Base-by-base conservation (phyloP, 495 filamentous ascomycete species). In the Aspergillus homomorphus region DNA sequence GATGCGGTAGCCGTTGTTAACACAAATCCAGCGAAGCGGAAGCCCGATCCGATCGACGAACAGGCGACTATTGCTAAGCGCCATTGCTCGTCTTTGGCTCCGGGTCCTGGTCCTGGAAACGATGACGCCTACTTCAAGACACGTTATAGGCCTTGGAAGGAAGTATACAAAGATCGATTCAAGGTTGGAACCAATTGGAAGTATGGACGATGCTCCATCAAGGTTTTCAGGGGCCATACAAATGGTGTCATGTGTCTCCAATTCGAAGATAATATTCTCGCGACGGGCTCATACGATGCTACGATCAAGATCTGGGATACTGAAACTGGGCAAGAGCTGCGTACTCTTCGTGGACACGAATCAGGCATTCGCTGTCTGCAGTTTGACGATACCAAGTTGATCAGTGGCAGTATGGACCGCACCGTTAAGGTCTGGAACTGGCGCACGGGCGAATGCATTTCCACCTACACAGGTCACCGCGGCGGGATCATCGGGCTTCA, bases 271-370 rank as follows among this genome's bases (percentile, higher is more conserved):
- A 88, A 89, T 54, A 91, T 96, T 54, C 80, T 98, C 20, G 93
- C 89, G 15, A 95, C 93, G 14, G 94, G 94, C 4, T 98, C 94
- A 2, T 98, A 98, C 67, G 95, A 99, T 73, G 78, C 84, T 10
- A 96, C 90, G 2, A 90, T 96, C 65, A 97, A 95, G 68, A 91
- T 98, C 15, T 98, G 95, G 94, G 86, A 97, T 66, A 86, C 96
- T 33, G 86, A 95, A 62, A 94, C 87, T 1, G 90, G 90, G 19
- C 81, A 94, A 66, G 89, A 91, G 64, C 76, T 96, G 20, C 85
- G 89, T 18, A 95, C 91, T 4, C 80, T 99, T 1, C 74, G 72
- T 19, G 94, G 95, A 14, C 94, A 99, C 64, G 85, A 82, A 5
- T 80, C 80, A 15, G 94, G 90, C 1, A 88, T 99, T 51, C 83